Evolutionary conservation across 108 stramenopile species (phyloP).

Genomic region (Cylindrotheca closterium): DNA sequence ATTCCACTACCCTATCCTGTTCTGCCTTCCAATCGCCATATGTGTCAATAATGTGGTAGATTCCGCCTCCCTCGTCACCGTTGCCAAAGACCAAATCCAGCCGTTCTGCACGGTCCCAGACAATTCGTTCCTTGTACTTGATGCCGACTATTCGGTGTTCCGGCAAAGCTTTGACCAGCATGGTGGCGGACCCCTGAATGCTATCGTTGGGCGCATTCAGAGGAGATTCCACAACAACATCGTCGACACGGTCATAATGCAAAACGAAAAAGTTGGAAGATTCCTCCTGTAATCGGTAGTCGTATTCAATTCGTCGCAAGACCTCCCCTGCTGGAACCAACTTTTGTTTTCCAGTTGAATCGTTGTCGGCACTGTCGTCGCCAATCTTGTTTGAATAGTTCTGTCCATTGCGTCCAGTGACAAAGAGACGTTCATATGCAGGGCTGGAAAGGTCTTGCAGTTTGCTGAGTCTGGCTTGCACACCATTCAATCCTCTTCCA

Average conservation of each 20-base stretch:
- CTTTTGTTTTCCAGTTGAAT: constrained; percentile 25
- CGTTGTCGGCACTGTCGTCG: constrained; percentile 13
- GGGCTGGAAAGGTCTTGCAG: constrained; percentile 62
- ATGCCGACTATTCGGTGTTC: constrained; percentile 81
- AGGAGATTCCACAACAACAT: constrained; percentile 53
- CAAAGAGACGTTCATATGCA: constrained; percentile 78
- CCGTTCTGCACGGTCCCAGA: constrained; percentile 73
- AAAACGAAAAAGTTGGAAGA: constrained; percentile 59
- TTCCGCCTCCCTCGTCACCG: constrained; percentile 53
- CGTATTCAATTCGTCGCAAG: constrained; percentile 78
- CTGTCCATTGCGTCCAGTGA: neutral
- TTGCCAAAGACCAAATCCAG: constrained; percentile 73
- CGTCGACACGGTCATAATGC: constrained; percentile 71
- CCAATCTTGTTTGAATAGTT: neutral
- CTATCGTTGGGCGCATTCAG: constrained; percentile 71
- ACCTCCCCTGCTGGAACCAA: constrained; percentile 76
- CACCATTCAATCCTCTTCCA: constrained; percentile 80
- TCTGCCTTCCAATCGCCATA: constrained; percentile 80
- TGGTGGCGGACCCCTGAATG: constrained; percentile 43
- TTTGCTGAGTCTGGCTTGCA: constrained; percentile 67
- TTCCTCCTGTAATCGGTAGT: constrained; percentile 32
- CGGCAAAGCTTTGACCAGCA: constrained; percentile 73
- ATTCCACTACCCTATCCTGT: constrained; percentile 40
- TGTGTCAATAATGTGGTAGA: constrained; percentile 55
- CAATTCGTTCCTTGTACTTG: constrained; percentile 72